Evolutionary conservation across 2,329 filamentous ascomycete species (phyloP).

Genomic region (Diaporthe citri): DNA sequence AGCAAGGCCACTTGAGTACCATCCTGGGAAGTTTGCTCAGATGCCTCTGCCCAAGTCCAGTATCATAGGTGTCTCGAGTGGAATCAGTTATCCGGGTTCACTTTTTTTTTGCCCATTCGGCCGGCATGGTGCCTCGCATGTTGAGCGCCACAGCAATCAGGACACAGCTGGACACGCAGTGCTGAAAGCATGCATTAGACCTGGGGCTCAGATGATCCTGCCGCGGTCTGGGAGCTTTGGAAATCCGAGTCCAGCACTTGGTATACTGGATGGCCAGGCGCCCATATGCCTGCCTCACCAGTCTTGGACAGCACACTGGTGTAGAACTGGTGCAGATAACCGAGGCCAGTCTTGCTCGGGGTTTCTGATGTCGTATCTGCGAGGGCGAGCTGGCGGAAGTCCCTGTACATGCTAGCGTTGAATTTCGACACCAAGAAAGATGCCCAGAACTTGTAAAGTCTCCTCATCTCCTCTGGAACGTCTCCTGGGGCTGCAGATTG

Average conservation of each 20-base stretch:
- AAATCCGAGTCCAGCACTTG: constrained; percentile 30
- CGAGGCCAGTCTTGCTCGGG: constrained; percentile 67
- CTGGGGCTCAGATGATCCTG: constrained; percentile 28
- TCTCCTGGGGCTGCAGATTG: constrained; percentile 50
- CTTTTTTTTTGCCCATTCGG: not conserved
- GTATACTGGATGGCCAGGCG: constrained; percentile 41
- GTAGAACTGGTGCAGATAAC: constrained; percentile 75
- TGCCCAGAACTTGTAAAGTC: constrained; percentile 81
- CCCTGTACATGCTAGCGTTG: constrained; percentile 80
- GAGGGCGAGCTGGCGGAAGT: constrained; percentile 76
- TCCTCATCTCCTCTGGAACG: constrained; percentile 69
- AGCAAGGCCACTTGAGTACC: not conserved
- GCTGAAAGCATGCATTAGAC: constrained; percentile 25
- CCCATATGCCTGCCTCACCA: constrained; percentile 43
- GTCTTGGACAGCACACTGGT: constrained; percentile 47
- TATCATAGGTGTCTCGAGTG: not conserved
- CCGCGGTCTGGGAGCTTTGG: constrained; percentile 39
- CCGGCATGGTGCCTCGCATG: constrained; percentile 6
- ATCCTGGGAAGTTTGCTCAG: not conserved
- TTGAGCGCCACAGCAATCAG: not conserved
- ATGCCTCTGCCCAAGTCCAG: not conserved
- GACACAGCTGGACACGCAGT: not conserved
- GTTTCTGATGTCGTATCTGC: constrained; percentile 68
- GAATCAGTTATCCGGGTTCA: not conserved
- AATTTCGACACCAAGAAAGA: constrained; percentile 80